These are phyloP conservation scores for Eucalyptus urophylla DNA, from an alignment of 345 rosid species.

Conservation along the genomic window DNA sequence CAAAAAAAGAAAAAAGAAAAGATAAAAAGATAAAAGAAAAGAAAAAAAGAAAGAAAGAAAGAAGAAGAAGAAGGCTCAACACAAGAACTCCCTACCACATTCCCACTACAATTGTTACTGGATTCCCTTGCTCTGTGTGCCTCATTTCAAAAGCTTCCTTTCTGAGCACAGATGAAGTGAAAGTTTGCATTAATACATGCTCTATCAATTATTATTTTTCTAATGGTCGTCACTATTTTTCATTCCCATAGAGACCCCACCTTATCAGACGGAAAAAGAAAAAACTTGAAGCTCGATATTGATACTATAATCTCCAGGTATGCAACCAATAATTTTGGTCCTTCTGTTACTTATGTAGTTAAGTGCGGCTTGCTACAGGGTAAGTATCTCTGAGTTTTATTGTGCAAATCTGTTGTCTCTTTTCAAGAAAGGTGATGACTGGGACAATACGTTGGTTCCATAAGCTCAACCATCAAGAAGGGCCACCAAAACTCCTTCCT, in stretches of 20 bases:
- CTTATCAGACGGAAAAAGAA: not conserved
- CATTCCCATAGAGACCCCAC: not conserved
- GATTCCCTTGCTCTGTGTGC: not conserved
- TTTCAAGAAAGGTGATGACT: not conserved
- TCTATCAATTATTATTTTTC: not conserved
- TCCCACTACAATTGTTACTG: not conserved
- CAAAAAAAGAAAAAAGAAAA: not conserved
- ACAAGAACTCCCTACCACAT: not conserved
- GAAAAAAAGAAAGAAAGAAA: too few relatives aligned
- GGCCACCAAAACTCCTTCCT: not conserved
- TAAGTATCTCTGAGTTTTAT: not conserved
- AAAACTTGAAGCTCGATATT: not conserved
- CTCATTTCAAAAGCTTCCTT: too few relatives aligned
- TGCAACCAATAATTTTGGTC: not conserved
- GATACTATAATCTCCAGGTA: not conserved
- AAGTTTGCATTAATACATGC: not conserved
- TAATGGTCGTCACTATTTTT: not conserved
- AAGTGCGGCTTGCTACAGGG: not conserved
- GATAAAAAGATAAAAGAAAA: too few relatives aligned
- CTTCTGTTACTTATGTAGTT: not conserved
- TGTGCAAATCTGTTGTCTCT: not conserved
- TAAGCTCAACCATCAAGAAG: not conserved
- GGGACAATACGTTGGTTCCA: not conserved
- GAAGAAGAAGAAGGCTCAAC: not conserved
- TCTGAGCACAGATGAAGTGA: not conserved